These are phyloP conservation scores for Chaetomium sp. DNA, from an alignment of 2,329 filamentous ascomycete genomes.

Conservation along the genomic window DNA sequence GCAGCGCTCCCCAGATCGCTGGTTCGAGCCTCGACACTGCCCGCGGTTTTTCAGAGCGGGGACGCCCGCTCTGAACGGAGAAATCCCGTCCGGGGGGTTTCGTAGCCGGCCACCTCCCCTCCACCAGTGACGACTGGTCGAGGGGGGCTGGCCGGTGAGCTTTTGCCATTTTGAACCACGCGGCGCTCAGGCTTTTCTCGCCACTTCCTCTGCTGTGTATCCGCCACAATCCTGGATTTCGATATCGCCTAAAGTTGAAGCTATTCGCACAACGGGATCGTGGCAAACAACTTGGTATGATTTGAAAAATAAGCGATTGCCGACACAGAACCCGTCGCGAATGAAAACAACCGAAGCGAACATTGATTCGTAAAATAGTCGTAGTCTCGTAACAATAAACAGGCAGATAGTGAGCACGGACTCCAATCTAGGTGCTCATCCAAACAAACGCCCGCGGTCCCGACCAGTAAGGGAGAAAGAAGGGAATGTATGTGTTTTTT, in stretches of 20 bases:
- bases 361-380: background rate
- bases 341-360: background rate
- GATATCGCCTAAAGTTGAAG: background rate
- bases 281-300: background rate
- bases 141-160: background rate
- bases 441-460: background rate
- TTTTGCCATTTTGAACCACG: background rate
- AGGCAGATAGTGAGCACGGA: background rate
- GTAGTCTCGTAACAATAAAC: background rate
- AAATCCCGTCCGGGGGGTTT: background rate
- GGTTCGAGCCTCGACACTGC: background rate
- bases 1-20: too few relatives aligned
- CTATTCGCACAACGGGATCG: background rate
- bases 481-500: background rate
- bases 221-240: background rate
- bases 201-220: background rate
- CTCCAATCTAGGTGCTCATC: background rate
- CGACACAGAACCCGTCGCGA: background rate
- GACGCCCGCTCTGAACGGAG: background rate
- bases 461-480: background rate
- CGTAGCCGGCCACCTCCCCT: background rate
- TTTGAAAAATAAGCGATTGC: background rate
- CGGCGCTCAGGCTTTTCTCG: too few relatives aligned
- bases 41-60: background rate
- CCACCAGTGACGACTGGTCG: too few relatives aligned